phyloP scores from a whole-genome alignment of 2,329 filamentous ascomycete genomes.

The Trichoderma sp. region DNA sequence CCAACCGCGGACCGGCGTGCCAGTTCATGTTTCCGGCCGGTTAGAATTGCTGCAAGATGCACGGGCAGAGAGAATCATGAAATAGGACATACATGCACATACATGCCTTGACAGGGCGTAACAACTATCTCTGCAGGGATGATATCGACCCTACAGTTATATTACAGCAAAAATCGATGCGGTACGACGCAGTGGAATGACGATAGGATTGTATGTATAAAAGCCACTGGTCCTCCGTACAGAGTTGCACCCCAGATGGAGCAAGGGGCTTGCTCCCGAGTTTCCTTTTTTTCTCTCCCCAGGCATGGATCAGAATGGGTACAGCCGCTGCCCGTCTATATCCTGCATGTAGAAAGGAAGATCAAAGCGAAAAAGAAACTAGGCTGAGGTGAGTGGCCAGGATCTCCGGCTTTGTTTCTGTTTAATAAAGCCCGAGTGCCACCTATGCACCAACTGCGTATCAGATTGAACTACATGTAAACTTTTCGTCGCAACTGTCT shows the following conservation, averaged over 20 bases:
- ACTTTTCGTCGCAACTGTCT: background rate
- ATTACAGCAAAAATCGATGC: background rate
- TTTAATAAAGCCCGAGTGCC: background rate
- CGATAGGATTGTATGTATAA: background rate
- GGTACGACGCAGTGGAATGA: background rate
- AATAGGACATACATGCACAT: background rate
- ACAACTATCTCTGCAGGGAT: background rate
- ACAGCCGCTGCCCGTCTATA: background rate
- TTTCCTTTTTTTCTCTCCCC: background rate
- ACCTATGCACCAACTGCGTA: background rate
- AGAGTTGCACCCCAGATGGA: constrained; percentile 13
- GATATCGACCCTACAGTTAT: background rate
- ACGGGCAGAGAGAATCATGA: background rate
- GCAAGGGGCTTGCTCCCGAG: constrained; percentile 3
- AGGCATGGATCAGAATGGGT: background rate
- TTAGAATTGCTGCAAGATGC: background rate
- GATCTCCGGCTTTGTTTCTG: background rate
- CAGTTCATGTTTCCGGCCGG: background rate
- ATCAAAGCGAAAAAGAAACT: background rate
- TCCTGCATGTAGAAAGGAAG: no score
- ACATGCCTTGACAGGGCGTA: background rate
- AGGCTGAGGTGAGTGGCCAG: background rate
- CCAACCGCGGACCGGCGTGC: background rate
- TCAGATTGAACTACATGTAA: background rate
- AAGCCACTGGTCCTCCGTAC: background rate